Conservation (phyloP, 2,329 filamentous ascomycete species). For the Cladophialophora chaetospira region DNA sequence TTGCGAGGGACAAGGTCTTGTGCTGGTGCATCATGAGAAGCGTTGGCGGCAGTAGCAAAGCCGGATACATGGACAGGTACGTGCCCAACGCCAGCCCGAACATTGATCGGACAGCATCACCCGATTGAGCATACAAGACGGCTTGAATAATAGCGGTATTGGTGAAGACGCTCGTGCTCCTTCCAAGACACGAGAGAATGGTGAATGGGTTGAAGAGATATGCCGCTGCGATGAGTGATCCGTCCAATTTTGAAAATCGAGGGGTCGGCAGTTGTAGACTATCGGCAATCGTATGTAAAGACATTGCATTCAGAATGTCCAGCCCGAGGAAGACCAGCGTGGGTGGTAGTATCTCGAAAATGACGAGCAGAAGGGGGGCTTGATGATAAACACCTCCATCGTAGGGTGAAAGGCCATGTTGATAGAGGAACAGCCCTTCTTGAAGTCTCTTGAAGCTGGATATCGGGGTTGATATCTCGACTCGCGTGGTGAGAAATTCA, state of each 20-base stretch:
- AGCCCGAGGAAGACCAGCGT: constrained; percentile 77
- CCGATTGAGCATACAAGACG: constrained; percentile 75
- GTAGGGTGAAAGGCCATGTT: constrained; percentile 94
- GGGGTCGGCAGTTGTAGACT: constrained; percentile 25
- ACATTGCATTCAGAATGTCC: constrained; percentile 79
- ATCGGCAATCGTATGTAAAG: constrained; percentile 71
- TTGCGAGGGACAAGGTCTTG: constrained; percentile 26
- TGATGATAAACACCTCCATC: constrained; percentile 86
- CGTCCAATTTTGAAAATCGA: constrained; percentile 29
- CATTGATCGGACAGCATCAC: constrained; percentile 73
- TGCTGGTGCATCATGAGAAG: constrained; percentile 59
- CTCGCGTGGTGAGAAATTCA: constrained; percentile 81
- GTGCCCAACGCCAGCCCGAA: constrained; percentile 83
- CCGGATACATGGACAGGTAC: constrained; percentile 89
- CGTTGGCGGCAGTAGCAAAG: constrained; percentile 79
- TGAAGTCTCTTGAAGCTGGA: constrained; percentile 99
- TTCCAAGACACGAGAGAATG: constrained; percentile 83
- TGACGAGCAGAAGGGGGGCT: constrained; percentile 83
- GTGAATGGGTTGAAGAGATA: constrained; percentile 96
- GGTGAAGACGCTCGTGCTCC: constrained; percentile 85
- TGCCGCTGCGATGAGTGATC: constrained; percentile 47
- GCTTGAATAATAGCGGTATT: constrained; percentile 85
- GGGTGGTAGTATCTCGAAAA: constrained; percentile 88
- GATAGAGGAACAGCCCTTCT: constrained; percentile 94
- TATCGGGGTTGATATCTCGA: constrained; percentile 94